Percentiles rank a stretch among this genome's conserved stretches.
These are phyloP conservation scores for Sphaerostilbella broomeana DNA, from an alignment of 2,329 filamentous ascomycete species.

Conservation along the genomic window DNA sequence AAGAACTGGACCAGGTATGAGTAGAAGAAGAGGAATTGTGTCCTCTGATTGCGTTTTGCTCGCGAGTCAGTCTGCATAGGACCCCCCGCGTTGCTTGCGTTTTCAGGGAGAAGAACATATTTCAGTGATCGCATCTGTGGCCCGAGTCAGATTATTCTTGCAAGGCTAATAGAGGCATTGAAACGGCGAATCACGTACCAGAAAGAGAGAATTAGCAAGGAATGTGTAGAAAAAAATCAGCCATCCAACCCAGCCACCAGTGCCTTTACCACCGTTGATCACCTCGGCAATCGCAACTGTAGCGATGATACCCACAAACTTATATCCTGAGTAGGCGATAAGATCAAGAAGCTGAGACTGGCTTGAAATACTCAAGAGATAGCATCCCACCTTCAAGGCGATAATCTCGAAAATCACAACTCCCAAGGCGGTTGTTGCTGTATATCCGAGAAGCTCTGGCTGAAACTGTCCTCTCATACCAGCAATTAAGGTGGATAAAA, in stretches of 20 bases:
- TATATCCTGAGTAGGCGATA: constrained; percentile 95
- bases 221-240: constrained; percentile 85
- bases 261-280: constrained; percentile 70
- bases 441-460: constrained; percentile 85
- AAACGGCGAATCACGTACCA: constrained; percentile 51
- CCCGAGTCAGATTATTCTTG: constrained; percentile 4
- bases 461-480: constrained; percentile 88
- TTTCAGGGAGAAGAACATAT: constrained; percentile 91
- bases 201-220: constrained; percentile 86
- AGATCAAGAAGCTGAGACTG: constrained; percentile 89
- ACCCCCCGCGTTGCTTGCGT: constrained; percentile 56
- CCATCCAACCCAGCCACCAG: constrained; percentile 86
- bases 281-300: constrained; percentile 77
- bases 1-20: constrained; percentile 89
- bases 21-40: constrained; percentile 89
- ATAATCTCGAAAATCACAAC: constrained; percentile 84
- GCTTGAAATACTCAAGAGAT: constrained; percentile 87
- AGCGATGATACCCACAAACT: constrained; percentile 93
- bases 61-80: constrained; percentile 67
- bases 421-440: constrained; percentile 74
- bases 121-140: constrained; percentile 81
- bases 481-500: constrained; percentile 83
- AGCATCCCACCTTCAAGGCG: constrained; percentile 86
- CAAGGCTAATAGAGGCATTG: not conserved
- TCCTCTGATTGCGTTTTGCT: constrained; percentile 78